Base-by-base conservation (phyloP, 2,329 filamentous ascomycete genomes). In the Microascus cirrosus region DNA sequence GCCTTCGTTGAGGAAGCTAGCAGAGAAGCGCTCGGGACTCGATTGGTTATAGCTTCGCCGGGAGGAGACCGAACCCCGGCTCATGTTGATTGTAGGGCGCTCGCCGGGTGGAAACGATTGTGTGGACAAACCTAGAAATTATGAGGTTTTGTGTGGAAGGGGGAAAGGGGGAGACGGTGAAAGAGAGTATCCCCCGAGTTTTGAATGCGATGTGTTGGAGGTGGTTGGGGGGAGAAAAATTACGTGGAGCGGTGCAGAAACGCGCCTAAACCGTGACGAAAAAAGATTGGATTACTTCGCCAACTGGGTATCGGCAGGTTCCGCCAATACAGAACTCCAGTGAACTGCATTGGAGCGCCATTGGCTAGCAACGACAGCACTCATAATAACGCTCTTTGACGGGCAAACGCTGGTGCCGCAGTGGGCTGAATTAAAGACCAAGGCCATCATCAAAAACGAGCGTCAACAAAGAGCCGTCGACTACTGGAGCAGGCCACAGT, bases 1-100 rank as follows among this genome's bases (percentile, higher is more conserved):
- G 35, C 81, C 77, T 56, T 83, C 80, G 48, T 75, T 74, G 59
- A 90, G 84, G 32, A 89, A 79, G 25, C 75, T 78, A 24, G 83
- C 78, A 60, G 81, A 81, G 7, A 72, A 63, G 10, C 72, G 69
- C 24, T 74, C 71, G 10, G 75, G 74, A 60, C 71, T 77, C 11
- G 72, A 70, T 59, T 70, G 68, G 61, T 71, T 67, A 60, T 71
- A 71, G 58, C 68, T 69, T 59, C 67, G 69, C 61, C 70, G 70
- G 56, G 67, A 62, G 45, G 76, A 72, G 55, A 75, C 52, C 13
- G 61, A 53, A 25, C 58, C 48, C 25, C 59, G 55, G 58, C 59
- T 61, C 52, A 51, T 60, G 10, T 42, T 62, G 34, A 52, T 55
- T 50, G 45, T 50, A 2, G 45, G 45, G 45, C 45, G 45, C 45